These are phyloP conservation scores for Alnus rubra DNA, from an alignment of 306 rosid genomes.

Conservation along the genomic window DNA sequence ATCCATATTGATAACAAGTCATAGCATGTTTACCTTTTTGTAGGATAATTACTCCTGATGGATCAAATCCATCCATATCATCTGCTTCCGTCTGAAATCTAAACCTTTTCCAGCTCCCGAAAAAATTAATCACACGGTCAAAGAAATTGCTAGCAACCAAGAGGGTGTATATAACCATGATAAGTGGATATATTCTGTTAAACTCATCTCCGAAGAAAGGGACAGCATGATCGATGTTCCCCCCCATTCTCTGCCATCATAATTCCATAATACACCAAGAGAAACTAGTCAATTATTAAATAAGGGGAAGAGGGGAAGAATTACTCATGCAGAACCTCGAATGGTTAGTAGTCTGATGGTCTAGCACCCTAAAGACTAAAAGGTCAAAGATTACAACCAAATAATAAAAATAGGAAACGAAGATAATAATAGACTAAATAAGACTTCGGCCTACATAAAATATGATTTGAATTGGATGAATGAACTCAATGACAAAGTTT, in stretches of 20 bases:
- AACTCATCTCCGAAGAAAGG: constrained; percentile 87
- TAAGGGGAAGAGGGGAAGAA: constrained; percentile 16
- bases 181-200: constrained; percentile 90
- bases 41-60: constrained; percentile 88
- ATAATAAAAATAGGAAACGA: neutral
- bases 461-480: neutral
- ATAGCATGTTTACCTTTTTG: constrained; percentile 65
- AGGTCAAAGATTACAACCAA: neutral
- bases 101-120: constrained; percentile 92
- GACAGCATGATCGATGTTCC: constrained; percentile 76
- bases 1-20: constrained; percentile 20
- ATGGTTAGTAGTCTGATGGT: constrained; percentile 14
- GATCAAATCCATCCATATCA: constrained; percentile 90
- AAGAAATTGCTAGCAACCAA: constrained; percentile 94
- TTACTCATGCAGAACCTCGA: neutral
- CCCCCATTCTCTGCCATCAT: constrained; percentile 96
- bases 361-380: constrained; percentile 3
- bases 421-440: neutral
- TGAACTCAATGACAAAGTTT: neutral
- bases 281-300: constrained; percentile 21
- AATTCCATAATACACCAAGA: constrained; percentile 32
- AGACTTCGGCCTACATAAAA: neutral
- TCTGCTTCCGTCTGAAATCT: constrained; percentile 80
- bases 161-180: constrained; percentile 92
- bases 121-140: constrained; percentile 68